Conservation (phyloP, 208 protist species). For the Chromosphaera perkinsii region DNA sequence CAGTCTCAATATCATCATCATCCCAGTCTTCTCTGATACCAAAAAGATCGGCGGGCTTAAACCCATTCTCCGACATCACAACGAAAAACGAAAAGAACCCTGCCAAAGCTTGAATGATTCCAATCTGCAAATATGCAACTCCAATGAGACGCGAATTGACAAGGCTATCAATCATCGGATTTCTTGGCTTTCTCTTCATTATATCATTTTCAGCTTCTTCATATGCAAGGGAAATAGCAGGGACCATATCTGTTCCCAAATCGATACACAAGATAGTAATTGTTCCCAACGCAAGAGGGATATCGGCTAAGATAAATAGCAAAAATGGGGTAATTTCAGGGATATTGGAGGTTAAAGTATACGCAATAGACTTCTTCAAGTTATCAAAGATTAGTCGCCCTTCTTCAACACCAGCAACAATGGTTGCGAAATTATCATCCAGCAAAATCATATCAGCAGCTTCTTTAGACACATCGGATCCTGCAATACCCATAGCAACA, state of each 20-base stretch:
- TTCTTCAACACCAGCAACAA: slow-evolving; percentile 87
- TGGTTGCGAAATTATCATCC: slow-evolving; percentile 92
- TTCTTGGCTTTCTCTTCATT: slow-evolving; percentile 60
- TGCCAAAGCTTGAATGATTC: slow-evolving; percentile 47
- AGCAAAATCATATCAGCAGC: slow-evolving; percentile 88
- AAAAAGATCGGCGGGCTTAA: not conserved
- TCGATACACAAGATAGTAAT: slow-evolving; percentile 22
- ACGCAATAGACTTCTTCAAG: slow-evolving; percentile 93
- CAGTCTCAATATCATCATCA: slow-evolving; percentile 7
- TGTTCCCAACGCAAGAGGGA: slow-evolving; percentile 4
- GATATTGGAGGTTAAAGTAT: slow-evolving; percentile 93
- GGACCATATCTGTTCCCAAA: slow-evolving; percentile 55
- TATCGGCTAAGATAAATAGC: not conserved
- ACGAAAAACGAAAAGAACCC: slow-evolving; percentile 20
- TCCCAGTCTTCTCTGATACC: slow-evolving; percentile 21
- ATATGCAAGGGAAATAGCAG: slow-evolving; percentile 81
- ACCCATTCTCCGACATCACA: not conserved
- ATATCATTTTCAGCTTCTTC: slow-evolving; percentile 63
- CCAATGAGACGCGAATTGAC: slow-evolving; percentile 56
- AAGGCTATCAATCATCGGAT: slow-evolving; percentile 46
- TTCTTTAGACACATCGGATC: slow-evolving; percentile 92
- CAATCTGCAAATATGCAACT: slow-evolving; percentile 61
- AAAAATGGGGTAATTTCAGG: slow-evolving; percentile 70
- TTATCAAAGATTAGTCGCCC: slow-evolving; percentile 91
- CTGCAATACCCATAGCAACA: slow-evolving; percentile 70